Evolutionary conservation across 2,329 filamentous ascomycete genomes (phyloP), one percentile per base, ranked within the genome.

Genomic region (Penicillium sp.): DNA sequence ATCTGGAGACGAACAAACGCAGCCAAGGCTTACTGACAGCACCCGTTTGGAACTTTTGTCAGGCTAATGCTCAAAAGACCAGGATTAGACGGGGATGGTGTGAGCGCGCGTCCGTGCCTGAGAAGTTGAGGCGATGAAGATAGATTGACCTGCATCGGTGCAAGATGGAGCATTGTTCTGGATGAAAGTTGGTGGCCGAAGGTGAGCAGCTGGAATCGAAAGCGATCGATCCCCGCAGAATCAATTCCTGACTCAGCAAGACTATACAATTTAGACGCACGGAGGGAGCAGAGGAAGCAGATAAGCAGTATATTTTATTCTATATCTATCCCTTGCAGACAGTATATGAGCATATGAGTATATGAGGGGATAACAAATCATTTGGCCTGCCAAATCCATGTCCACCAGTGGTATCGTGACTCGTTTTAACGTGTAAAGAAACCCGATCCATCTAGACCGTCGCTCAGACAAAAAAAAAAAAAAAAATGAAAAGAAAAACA

Each of bases 151-250:
- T 31, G 31, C 46, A 50, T 58, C 35, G 29, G 41, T 21, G 44
- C 23, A 6, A 13, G n/a, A 26, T 31, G 19, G 31, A 29, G 23
- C 38, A 21, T 19, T 50, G 55, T 15, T 26, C 30, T 29, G 29
- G 31, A 45, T 23, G 23, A 15, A 17, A 41, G 9, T 35, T 26
- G 26, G 26, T 26, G 23, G 26, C 5, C 3, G 26, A 26, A 26
- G 26, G 26, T 19, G 41, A 47, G 46, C 13, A 45, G 38, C 21
- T 47, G 56, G 51, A 48, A 70, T 75, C 68, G 75, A 77, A 77
- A 63, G 61, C 48, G 59, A 70, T 77, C 67, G 75, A 77, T 71
- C 66, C 68, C 71, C 71, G 67, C 70, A 65, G 75, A 77, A 77
- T 45, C 59, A n/a, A 49, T 60, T 45, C 71, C 67, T 70, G 70